A percentile compares a stretch with the other conserved stretches of the same genome.
Evolutionary conservation across 2,329 filamentous ascomycete genomes (phyloP).

Genomic region (Cladosporium phlei): DNA sequence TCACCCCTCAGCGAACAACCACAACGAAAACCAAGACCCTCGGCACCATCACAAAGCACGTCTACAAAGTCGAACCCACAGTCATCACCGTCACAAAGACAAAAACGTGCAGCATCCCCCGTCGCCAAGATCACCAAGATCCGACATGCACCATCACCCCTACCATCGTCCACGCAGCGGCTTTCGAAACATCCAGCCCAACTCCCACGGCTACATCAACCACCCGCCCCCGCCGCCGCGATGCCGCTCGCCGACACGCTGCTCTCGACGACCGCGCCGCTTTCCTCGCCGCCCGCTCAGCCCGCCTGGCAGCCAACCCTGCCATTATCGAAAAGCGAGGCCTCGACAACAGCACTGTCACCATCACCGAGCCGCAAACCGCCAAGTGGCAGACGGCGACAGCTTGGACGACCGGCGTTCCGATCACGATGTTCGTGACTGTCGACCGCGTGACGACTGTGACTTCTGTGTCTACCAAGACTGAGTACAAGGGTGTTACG

Average conservation of each 20-base stretch:
- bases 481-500: constrained; percentile 12
- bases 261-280: constrained; percentile 14
- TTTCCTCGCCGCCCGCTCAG: constrained; percentile 25
- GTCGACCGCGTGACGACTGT: constrained; percentile 1
- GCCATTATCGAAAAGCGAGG: constrained; percentile 25
- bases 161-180: constrained; percentile 14
- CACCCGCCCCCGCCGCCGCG: constrained; percentile 9
- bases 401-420: constrained; percentile 3
- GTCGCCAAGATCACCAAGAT: constrained; percentile 21
- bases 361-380: constrained; percentile 31
- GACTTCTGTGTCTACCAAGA: constrained; percentile 11
- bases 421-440: constrained; percentile 3
- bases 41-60: constrained; percentile 26
- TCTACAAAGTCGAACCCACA: constrained; percentile 14
- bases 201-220: constrained; percentile 13
- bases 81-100: constrained; percentile 29
- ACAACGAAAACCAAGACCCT: constrained; percentile 28
- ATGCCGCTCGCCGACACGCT: constrained; percentile 11
- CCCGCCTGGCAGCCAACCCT: constrained; percentile 22
- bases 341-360: constrained; percentile 30
- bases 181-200: constrained; percentile 27
- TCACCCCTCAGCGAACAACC: constrained; percentile 18
- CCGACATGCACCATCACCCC: constrained; percentile 14
- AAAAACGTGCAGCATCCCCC: constrained; percentile 29
- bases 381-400: constrained; percentile 23